Evolutionary conservation across 805 yeast genomes (phyloP).

Genomic region (Kuraishia ogatae): DNA sequence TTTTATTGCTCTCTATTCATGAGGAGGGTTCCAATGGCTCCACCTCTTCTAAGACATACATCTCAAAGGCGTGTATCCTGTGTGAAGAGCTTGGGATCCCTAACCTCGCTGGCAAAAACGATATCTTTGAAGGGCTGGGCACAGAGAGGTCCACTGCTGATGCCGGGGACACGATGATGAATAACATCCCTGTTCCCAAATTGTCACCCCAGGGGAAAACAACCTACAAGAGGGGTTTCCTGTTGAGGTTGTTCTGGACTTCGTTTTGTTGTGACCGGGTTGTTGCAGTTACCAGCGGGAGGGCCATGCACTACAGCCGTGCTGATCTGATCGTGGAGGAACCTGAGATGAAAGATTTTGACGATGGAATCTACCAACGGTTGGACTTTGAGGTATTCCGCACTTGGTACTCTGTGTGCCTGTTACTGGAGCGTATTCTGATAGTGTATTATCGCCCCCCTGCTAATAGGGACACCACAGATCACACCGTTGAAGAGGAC

Average conservation of each 20-base stretch:
- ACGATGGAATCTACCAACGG: conserved; percentile 9
- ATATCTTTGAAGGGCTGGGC: conserved; percentile 6
- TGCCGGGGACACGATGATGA: background rate
- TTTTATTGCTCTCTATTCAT: conserved; percentile 16
- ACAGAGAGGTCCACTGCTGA: background rate
- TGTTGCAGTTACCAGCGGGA: conserved; percentile 17
- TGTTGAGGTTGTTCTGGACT: conserved; percentile 20
- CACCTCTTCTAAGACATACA: conserved; percentile 14
- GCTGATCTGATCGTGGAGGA: conserved; percentile 18
- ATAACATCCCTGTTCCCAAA: background rate
- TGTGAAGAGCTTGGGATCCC: conserved; percentile 21
- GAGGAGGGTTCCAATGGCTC: conserved; percentile 23
- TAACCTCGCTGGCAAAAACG: conserved; percentile 16
- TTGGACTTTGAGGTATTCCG: conserved; percentile 16
- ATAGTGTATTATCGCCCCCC: conserved; percentile 19
- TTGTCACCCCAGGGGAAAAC: conserved; percentile 7
- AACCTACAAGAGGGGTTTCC: conserved; percentile 13
- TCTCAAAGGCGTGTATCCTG: conserved; percentile 17
- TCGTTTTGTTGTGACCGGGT: conserved; percentile 21
- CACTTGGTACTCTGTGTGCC: conserved; percentile 15
- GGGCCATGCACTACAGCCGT: conserved; percentile 17
- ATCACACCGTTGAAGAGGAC: conserved; percentile 15
- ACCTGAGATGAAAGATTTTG: conserved; percentile 16
- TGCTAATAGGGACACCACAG: conserved; percentile 15
- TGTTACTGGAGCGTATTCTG: conserved; percentile 17